Conservation (phyloP, 2,329 filamentous ascomycete genomes). For the Diatrype stigma region DNA sequence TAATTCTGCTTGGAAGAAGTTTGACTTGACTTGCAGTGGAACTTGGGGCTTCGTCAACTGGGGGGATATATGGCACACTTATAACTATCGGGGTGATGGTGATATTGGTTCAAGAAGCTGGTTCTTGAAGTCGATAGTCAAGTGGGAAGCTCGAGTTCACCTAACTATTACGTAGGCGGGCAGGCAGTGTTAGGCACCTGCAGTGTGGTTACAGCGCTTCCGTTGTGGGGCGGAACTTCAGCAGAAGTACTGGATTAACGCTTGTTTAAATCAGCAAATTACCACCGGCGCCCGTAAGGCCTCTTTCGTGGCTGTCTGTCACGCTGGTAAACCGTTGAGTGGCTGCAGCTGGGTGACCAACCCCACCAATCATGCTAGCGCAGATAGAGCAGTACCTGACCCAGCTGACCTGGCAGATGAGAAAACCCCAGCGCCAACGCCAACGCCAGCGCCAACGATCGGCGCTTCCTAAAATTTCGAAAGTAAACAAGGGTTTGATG, state of each 20-base stretch:
- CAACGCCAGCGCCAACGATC: neutral
- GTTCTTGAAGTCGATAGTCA: no score
- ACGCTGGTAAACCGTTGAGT: neutral
- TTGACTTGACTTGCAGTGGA: no score
- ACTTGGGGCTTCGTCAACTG: no score
- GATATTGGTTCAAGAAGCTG: no score
- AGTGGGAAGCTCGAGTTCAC: no score
- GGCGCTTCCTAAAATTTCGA: neutral
- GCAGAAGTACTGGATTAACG: neutral
- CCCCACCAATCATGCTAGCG: neutral
- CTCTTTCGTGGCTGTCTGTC: neutral
- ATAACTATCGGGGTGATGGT: no score
- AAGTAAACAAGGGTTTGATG: neutral
- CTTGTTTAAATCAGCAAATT: neutral
- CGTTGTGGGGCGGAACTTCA: neutral
- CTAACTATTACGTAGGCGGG: no score
- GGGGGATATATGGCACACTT: no score
- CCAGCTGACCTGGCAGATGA: neutral
- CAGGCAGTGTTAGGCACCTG: no score
- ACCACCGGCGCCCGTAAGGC: no score
- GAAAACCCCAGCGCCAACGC: neutral
- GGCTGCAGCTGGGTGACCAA: neutral
- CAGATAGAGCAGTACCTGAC: neutral
- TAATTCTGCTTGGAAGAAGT: no score
- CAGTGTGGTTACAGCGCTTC: neutral